Percentiles rank a stretch among this genome's conserved stretches.
phyloP scores from a whole-genome alignment of 2,329 filamentous ascomycete species.

The Neobulgaria alba region DNA sequence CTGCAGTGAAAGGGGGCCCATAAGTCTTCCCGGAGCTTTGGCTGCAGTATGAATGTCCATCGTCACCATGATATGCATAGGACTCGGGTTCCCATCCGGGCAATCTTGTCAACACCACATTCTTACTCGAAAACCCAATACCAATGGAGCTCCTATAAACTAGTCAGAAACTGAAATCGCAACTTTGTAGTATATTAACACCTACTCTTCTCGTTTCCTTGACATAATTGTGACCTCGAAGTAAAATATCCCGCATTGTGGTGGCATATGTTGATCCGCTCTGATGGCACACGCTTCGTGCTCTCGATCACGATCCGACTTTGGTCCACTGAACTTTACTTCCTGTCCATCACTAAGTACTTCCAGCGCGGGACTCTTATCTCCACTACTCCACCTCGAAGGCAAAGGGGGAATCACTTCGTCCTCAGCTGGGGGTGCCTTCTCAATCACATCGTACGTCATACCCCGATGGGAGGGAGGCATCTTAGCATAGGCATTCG shows the following conservation, averaged over 20 bases:
- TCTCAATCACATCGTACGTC: slow-evolving; percentile 78
- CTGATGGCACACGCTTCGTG: slow-evolving; percentile 77
- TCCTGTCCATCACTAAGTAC: slow-evolving; percentile 65
- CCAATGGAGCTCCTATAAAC: slow-evolving; percentile 47
- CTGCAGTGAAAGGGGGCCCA: slow-evolving; percentile 44
- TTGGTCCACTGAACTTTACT: slow-evolving; percentile 48
- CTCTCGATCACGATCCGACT: slow-evolving; percentile 41
- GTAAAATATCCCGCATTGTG: slow-evolving; percentile 89
- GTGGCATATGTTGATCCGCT: slow-evolving; percentile 77
- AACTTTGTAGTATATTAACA: slow-evolving; percentile 2
- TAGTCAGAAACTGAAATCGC: slow-evolving; percentile 9
- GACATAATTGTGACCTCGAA: slow-evolving; percentile 66
- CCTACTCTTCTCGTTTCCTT: slow-evolving; percentile 59
- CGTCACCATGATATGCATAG: slow-evolving; percentile 62
- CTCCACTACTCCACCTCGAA: slow-evolving; percentile 70
- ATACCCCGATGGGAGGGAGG: slow-evolving; percentile 64
- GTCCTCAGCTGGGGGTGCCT: slow-evolving; percentile 51
- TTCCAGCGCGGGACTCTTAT: slow-evolving; percentile 68
- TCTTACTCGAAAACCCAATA: slow-evolving; percentile 51
- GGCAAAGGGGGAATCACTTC: slow-evolving; percentile 64
- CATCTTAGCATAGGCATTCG: slow-evolving; percentile 45
- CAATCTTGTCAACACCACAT: slow-evolving; percentile 44
- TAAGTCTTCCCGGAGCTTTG: slow-evolving; percentile 49
- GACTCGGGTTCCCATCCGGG: slow-evolving; percentile 61
- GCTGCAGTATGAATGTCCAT: slow-evolving; percentile 52